phyloP scores from a whole-genome alignment of 2,329 filamentous ascomycete species.

The Dactylellina cionopaga region DNA sequence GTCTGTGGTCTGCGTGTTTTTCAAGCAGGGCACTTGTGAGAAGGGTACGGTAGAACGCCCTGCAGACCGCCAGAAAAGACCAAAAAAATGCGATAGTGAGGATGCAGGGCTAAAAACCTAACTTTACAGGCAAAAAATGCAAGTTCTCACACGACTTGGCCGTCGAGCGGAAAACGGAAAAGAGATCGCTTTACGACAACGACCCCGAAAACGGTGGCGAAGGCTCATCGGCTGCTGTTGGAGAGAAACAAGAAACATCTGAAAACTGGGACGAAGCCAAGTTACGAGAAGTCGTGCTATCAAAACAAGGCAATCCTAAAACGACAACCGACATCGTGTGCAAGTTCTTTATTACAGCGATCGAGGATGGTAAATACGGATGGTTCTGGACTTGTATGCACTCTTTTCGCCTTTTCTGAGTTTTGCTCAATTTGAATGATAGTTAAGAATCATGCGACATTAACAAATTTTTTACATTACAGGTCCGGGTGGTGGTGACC shows the following conservation, averaged over 20 bases:
- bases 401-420: neutral
- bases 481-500: conserved; percentile 86
- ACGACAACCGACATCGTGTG: conserved; percentile 98
- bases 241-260: conserved; percentile 89
- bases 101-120: neutral
- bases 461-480: too few relatives aligned
- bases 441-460: too few relatives aligned
- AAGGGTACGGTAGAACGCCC: conserved; percentile 70
- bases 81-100: too few relatives aligned
- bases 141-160: conserved; percentile 95
- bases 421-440: too few relatives aligned
- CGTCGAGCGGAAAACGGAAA: conserved; percentile 89
- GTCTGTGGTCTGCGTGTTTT: conserved; percentile 95
- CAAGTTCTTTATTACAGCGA: conserved; percentile 97
- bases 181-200: conserved; percentile 91
- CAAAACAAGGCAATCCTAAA: conserved; percentile 96
- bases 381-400: conserved; percentile 91
- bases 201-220: too few relatives aligned
- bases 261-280: conserved; percentile 99
- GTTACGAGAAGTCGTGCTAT: conserved; percentile 85
- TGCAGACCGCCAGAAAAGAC: too few relatives aligned
- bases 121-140: conserved; percentile 76
- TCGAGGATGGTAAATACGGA: conserved; percentile 98
- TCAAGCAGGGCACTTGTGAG: conserved; percentile 95
- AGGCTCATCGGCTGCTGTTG: conserved; percentile 74